phyloP scores from a whole-genome alignment of 306 rosid species.

The Mucuna pruriens region DNA sequence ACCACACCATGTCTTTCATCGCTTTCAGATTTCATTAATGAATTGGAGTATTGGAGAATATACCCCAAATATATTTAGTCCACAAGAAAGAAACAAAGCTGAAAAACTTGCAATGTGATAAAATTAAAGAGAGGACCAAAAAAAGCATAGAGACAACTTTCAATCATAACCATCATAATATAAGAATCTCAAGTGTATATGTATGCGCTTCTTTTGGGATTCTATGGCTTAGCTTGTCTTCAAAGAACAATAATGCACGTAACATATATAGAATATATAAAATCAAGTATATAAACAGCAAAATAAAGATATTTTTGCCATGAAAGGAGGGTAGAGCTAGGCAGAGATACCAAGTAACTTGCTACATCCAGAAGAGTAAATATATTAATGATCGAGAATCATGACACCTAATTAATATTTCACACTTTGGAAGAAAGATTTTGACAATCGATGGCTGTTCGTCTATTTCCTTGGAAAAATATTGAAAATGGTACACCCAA shows the following conservation, averaged over 20 bases:
- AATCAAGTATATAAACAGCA: neutral
- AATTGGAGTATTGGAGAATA: constrained; percentile 8
- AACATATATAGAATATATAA: neutral
- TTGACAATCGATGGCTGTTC: constrained; percentile 15
- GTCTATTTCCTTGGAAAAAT: neutral
- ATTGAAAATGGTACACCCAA: constrained; percentile 2
- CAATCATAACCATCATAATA: constrained; percentile 34
- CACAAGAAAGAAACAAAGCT: constrained; percentile 10
- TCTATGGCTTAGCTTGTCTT: constrained; percentile 2
- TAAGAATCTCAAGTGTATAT: neutral
- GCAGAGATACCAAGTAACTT: neutral
- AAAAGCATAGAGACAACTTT: neutral
- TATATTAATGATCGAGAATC: neutral
- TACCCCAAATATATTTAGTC: constrained; percentile 17
- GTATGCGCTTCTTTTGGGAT: constrained; percentile 19
- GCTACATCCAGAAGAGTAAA: neutral
- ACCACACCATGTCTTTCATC: constrained; percentile 30
- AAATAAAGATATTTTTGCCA: neutral
- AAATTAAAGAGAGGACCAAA: constrained; percentile 28
- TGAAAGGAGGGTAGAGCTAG: neutral
- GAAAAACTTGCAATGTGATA: neutral
- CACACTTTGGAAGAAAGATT: constrained; percentile 11
- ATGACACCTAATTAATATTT: constrained; percentile 16
- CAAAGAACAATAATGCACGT: neutral
- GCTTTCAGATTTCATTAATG: constrained; percentile 28